Conservation (phyloP, 805 yeast species). For the Debaryomyces tyrocola region DNA sequence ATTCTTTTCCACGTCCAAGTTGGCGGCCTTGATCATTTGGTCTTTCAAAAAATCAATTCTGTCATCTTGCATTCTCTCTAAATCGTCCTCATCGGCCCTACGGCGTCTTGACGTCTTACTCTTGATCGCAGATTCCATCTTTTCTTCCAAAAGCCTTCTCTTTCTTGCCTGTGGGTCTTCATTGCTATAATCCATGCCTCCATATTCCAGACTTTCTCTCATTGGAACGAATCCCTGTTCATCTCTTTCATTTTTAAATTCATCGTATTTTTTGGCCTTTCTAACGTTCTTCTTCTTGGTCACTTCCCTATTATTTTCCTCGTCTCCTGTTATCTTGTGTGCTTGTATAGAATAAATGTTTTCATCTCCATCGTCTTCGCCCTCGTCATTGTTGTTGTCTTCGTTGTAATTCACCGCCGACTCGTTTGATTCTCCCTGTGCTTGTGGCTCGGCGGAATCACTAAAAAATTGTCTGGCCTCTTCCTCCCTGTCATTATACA, state of each 20-base stretch:
- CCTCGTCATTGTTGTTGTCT: constrained; percentile 4
- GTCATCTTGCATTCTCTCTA: constrained; percentile 95
- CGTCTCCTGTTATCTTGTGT: constrained; percentile 16
- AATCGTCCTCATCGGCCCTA: constrained; percentile 84
- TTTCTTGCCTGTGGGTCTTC: constrained; percentile 45
- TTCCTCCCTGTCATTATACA: neutral
- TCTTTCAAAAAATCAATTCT: constrained; percentile 77
- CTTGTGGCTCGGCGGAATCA: neutral
- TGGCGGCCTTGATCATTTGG: constrained; percentile 87
- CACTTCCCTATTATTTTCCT: constrained; percentile 6
- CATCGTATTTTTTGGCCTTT: constrained; percentile 10
- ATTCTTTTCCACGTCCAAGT: constrained; percentile 62
- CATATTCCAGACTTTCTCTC: neutral
- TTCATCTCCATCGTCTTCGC: constrained; percentile 20
- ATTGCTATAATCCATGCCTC: constrained; percentile 16
- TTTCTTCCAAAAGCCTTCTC: constrained; percentile 78
- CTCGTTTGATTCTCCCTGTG: neutral
- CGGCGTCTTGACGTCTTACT: constrained; percentile 58
- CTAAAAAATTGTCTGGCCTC: neutral
- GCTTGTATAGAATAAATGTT: constrained; percentile 21
- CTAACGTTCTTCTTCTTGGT: constrained; percentile 32
- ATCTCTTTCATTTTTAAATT: constrained; percentile 3
- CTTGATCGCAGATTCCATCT: constrained; percentile 75
- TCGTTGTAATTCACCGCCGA: neutral
- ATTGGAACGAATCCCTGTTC: constrained; percentile 12